Base-by-base conservation (phyloP, 371 early-diverging fungal genomes). In the Mucor irregularis region DNA sequence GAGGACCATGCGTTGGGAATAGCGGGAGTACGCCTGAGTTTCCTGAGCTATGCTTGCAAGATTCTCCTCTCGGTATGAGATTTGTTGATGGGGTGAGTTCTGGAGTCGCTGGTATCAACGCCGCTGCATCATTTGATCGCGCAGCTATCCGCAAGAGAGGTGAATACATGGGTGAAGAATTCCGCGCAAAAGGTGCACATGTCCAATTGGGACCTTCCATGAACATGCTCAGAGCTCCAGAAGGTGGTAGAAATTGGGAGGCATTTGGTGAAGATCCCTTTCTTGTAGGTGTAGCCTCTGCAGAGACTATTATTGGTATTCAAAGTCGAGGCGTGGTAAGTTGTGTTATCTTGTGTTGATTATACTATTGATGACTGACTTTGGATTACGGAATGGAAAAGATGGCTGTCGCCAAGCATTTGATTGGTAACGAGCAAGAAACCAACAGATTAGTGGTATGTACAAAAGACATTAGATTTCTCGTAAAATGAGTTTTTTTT, bases 181-280 rank as follows among this genome's bases (percentile, higher is more conserved):
- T 80, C 42, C 54, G 73, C 22, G 69, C 62, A 1, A 74, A 75
- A 38, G 87, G 87, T 17, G 64, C 78, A 34, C 70, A 86, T 61
- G 66, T 62, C 14, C 71, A 71, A 33, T 53, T 87, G 9, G 83
- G 79, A 4, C 84, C 83, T 8, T 61, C 65, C 10, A 69, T 81
- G 68, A 81, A 83, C 49, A 70, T 82, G 61, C 34, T 68, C 44
- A 68, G 83, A 16, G 55, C 69, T 14, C 82, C 82, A 16, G 43
- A 60, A 14, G 71, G 63, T 22, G 87, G 87, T 21, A 68, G 87
- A 59, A 76, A 69, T 48, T 86, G 85, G 85, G 87, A 86, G 62
- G 79, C 69, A 4, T 77, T 80, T 49, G 84, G 85, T 19, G 87
- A 78, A 58, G 87, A 87, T 49, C 86, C 89, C 13, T 86, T 60